Evolutionary conservation across 1,284 basidiomycete genomes (phyloP), one percentile per base, ranked within the genome.

Genomic region (Puccinia hordei): DNA sequence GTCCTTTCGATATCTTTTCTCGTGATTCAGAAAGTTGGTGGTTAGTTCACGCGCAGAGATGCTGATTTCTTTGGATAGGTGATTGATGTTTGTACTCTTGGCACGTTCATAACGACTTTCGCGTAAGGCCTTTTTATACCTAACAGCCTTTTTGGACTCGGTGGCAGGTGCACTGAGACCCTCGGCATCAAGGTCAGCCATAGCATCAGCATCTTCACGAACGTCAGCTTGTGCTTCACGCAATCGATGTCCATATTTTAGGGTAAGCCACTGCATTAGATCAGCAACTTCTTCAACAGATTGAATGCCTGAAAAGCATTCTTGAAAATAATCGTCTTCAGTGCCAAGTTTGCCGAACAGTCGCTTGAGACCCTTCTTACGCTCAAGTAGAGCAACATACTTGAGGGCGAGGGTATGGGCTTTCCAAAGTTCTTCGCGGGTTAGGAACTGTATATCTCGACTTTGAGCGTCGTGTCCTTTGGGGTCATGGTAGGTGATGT

Each of bases 251-350:
- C 87, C 85, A 82, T 95, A 93, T 85, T 92, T 93, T 88, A 95
- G 90, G 33, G 89, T 88, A 68, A 99, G 86, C 94, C 94, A 99
- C 83, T 97, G 95, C 0, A 92, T 91, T 24, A 93, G 90, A 84
- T 99, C 97, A 0, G 93, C 91, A 15, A 97, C 92, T 82, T 94
- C 90, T 86, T 99, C 97, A 57, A 96, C 91, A 76, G 86, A 87
- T 81, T 86, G 84, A 46, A 85, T 84, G 81, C 86, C 85, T 24
- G 85, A 84, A 24, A 88, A 93, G 88, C 81, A 89, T 51, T 89
- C 89, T 77, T 90, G 89, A 84, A 91, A 93, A 83, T 94, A 93
- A 57, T 90, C 88, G 82, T 93, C 92, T 57, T 88, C 87, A 41
- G 90, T 87, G 69, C 88, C 88, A 24, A 93, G 86, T 3, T 90